Evolutionary conservation across 1,139 yeast species (phyloP), one percentile per base, ranked within the genome.

Genomic region (Yamadazyma dendronema): DNA sequence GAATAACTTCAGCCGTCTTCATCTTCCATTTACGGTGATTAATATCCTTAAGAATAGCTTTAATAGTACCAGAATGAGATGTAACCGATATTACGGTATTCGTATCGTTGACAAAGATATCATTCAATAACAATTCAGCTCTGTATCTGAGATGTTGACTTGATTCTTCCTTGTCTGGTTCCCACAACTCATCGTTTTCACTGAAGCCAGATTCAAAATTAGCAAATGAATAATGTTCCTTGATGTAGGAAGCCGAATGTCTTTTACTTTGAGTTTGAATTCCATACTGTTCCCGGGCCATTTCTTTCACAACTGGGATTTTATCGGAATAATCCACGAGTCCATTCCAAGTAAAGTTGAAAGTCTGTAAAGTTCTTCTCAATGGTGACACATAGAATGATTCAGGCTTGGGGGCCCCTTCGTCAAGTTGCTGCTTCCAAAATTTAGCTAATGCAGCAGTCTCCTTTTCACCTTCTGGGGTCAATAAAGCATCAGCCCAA

Each of bases 401-500:
- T 17, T 53, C 48, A 1, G 70, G 70, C 1, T 46, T 15, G 1
- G 67, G 66, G 17, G 57, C 56, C 3, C 52, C 35, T 3, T 42
- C 28, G 3, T 40, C 23, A 4, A 60, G 44, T 29, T 54, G 47
- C 3, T 39, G n/a, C 4, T 36, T 25, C 55, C 61, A 59, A 9
- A 47, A 43, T n/a, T 38, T 17, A 3, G 53, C 43, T 22, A 65
- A 44, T 2, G 35, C 16, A 10, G 36, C 19, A n/a, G 56, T 50
- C 37, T 65, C 61, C 1, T 31, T 15, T 3, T 38, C 35, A 0
- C 73, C 73, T 0, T 24, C 40, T 2, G 53, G 48, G 2, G 74
- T 67, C 31, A 67, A 51, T 21, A 47, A 44, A 4, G 73, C 72
- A 50, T 67, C 74, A 36, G 48, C 57, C 74, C 74, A 68, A 34